Evolutionary conservation across 169 alveolate species (phyloP), one percentile per base, ranked within the genome.

Genomic region (Nephromyces sp.): DNA sequence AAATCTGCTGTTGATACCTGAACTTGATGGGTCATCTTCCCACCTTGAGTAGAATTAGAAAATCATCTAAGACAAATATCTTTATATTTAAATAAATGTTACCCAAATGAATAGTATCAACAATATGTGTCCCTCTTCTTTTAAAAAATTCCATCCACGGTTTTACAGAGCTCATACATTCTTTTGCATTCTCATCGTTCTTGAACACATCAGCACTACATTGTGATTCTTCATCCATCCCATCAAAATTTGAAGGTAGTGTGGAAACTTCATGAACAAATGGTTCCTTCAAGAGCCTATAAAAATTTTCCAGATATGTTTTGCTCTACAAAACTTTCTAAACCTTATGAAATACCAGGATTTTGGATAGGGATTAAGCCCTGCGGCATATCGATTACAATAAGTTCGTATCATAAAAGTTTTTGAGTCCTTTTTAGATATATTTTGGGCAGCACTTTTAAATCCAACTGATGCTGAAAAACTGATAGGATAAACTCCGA

Each of bases 381-480:
- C 93, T 24, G 90, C 89, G 22, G 85, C 89, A 53, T 87, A 88
- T 53, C 89, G 73, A 24, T 85, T 78, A 66, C 93, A 88, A 71
- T 87, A 87, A 0, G 93, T 86, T 75, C 84, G 82, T 53, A 87
- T 43, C 29, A 87, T 80, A 73, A 80, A 88, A 33, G 80, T 84
- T 75, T 76, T 79, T 15, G 68, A 72, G 22, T 82, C 72, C 28
- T 85, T 74, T 32, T 75, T 69, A 3, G 87, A 53, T 3, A 81
- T 21, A n/a, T 81, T 74, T 31, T 80, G 77, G 30, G 86, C 87
- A 63, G 84, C 80, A 25, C 74, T 77, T 62, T 79, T 83, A 79
- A 80, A 88, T 57, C 93, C 90, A 25, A 83, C 28, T 4, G 90
- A 85, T 15, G 90, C 93, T 33, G 90, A 77, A 67, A 88, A 88